Evolutionary conservation across 2,329 filamentous ascomycete genomes (phyloP), one percentile per base, ranked within the genome.

Genomic region (Ophiostoma ips): DNA sequence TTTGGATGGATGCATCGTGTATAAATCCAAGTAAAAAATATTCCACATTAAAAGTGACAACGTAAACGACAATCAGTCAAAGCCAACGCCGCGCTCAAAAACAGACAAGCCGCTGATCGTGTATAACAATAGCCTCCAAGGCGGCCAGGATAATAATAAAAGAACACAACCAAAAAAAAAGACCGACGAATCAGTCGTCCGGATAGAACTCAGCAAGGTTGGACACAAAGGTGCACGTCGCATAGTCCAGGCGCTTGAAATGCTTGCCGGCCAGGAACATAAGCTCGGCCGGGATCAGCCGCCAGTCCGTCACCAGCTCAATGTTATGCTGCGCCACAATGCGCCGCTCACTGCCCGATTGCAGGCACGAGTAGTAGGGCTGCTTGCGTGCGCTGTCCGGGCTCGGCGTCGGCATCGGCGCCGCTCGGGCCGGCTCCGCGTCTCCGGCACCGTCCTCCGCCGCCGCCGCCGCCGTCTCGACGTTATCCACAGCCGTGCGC

Each of bases 141-240:
- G 9, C 12, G 3, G 18, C 24, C 18, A 41, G n/a, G 1, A 16
- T 13, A 35, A 5, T 18, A 37, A 31, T n/a, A 38, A 34, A 40
- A 31, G 16, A 24, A 44, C 13, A 43, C 18, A 48, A 30, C 3
- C 18, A 35, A 46, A 48, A 12, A 41, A n/a, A 35, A 36, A 28
- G 19, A 28, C 3, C 9, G 38, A 38, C 19, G 10, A 30, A 48
- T 64, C 57, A 95, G 65, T 94, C 87, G 61, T 95, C 84, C 1
- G 90, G 90, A 64, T 88, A 95, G 60, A 89, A 80, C 58, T 94
- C 86, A 57, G 67, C 66, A 31, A 76, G 61, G 63, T 95, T 96
- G 58, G 87, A 94, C 31, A 95, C 73, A 67, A 96, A 98, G 4
- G 67, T 71, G 56, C 78, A 78, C 0, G 66, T 71, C 33, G 68